phyloP scores from a whole-genome alignment of 2,329 filamentous ascomycete genomes.

The Talaromyces rugulosus region DNA sequence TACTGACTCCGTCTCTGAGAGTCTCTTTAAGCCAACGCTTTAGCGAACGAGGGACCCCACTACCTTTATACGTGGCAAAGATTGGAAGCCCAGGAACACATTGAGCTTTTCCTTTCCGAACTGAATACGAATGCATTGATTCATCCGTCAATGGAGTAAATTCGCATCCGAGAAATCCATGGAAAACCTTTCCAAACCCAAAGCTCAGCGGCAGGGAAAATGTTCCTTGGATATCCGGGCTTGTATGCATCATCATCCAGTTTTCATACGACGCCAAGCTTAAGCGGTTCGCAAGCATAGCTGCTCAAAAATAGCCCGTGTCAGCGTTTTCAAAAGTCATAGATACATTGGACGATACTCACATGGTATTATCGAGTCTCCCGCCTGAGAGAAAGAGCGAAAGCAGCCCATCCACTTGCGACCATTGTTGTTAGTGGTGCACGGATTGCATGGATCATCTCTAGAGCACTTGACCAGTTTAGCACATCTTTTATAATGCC shows the following conservation, averaged over 20 bases:
- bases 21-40: not conserved
- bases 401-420: constrained; percentile 11
- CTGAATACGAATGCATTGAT: not conserved
- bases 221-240: not conserved
- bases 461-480: not conserved
- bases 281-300: constrained; percentile 3
- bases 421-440: not conserved
- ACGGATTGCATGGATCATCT: not conserved
- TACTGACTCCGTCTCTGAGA: not conserved
- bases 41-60: not conserved
- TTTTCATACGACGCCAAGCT: not conserved
- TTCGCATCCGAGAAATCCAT: not conserved
- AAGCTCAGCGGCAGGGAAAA: constrained; percentile 6
- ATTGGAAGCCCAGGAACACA: not conserved
- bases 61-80: not conserved
- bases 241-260: not conserved
- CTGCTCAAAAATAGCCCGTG: not conserved
- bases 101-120: not conserved
- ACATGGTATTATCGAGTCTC: constrained; percentile 5
- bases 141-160: not conserved
- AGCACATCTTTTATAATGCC: not conserved
- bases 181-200: constrained; percentile 1
- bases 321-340: not conserved
- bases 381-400: constrained; percentile 1
- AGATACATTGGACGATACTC: not conserved